Percentiles rank a stretch among this genome's conserved stretches.
Conservation (phyloP, 2,329 filamentous ascomycete genomes). For the Raffaelea arxii region DNA sequence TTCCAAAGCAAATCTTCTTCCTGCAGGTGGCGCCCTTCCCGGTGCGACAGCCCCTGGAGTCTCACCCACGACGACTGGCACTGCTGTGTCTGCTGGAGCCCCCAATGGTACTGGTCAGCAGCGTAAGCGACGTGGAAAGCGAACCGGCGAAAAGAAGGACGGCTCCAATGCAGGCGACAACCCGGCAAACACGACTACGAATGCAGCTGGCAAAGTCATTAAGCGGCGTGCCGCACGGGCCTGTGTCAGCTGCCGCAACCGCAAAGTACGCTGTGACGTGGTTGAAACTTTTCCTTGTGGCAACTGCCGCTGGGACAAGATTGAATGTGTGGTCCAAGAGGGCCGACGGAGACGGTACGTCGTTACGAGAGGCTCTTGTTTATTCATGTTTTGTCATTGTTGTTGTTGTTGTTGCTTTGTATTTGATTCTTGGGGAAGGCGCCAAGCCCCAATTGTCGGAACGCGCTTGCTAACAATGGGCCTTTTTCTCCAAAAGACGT, state of each 20-base stretch:
- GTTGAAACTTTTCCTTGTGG: constrained; percentile 81
- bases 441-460: too few relatives aligned
- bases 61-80: not conserved
- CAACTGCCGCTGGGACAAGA: constrained; percentile 74
- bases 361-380: not conserved
- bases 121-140: constrained; percentile 10
- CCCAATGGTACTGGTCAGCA: not conserved
- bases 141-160: constrained; percentile 11
- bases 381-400: too few relatives aligned
- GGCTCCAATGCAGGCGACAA: not conserved
- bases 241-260: constrained; percentile 76
- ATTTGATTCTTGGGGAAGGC: too few relatives aligned
- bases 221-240: constrained; percentile 88
- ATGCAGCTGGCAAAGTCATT: constrained; percentile 35
- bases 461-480: not conserved
- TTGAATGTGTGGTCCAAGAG: constrained; percentile 68
- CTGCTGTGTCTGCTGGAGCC: not conserved
- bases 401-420: too few relatives aligned
- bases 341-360: constrained; percentile 80
- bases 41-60: not conserved
- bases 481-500: constrained; percentile 4
- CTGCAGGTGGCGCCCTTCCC: not conserved
- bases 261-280: constrained; percentile 91
- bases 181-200: constrained; percentile 13
- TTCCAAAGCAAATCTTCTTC: not conserved